phyloP scores from a whole-genome alignment of 345 rosid genomes.

The Trapa bicornis region DNA sequence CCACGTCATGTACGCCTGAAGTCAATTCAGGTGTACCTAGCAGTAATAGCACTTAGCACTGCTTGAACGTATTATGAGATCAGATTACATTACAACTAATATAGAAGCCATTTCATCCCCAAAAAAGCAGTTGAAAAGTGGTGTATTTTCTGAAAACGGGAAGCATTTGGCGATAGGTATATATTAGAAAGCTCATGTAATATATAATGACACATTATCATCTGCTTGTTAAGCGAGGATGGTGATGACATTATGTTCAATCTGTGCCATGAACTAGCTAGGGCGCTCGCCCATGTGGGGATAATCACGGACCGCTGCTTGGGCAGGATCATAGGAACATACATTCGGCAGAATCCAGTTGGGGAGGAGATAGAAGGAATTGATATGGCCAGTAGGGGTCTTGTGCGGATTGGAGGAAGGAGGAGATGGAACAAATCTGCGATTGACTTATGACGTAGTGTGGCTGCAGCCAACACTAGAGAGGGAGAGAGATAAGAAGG shows the following conservation, averaged over 20 bases:
- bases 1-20: conserved; percentile 18
- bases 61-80: conserved; percentile 25
- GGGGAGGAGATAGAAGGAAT: background rate
- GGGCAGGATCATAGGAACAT: conserved; percentile 9
- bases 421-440: no score
- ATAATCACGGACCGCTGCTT: conserved; percentile 5
- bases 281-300: background rate
- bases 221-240: no score
- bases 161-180: no score
- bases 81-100: background rate
- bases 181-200: no score
- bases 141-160: no score
- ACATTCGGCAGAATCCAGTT: conserved; percentile 2
- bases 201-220: no score
- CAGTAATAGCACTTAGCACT: conserved; percentile 24
- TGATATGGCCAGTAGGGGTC: no score
- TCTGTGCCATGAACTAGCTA: background rate
- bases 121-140: background rate
- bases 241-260: no score
- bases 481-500: no score
- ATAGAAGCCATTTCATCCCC: background rate
- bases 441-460: no score
- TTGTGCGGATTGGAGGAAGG: no score
- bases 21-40: conserved; percentile 29
- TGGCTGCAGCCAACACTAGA: no score